phyloP scores from a whole-genome alignment of 2,329 filamentous ascomycete species.

The Nemania serpens region DNA sequence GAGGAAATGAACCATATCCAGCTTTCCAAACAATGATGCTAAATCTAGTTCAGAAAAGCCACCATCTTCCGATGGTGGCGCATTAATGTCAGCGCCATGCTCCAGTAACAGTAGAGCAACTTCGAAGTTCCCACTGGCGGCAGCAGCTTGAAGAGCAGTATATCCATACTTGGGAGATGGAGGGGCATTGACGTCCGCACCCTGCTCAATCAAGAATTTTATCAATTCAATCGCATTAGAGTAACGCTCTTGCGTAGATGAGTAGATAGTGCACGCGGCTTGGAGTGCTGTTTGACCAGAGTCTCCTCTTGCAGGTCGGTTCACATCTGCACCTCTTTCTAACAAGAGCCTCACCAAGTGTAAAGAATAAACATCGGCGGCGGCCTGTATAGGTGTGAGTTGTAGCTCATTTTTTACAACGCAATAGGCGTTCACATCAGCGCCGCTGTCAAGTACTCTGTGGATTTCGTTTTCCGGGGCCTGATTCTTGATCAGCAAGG shows the following conservation, averaged over 20 bases:
- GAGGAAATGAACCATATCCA: slow-evolving; percentile 30
- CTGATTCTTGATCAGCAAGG: not conserved
- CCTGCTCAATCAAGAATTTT: not conserved
- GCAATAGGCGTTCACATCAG: not conserved
- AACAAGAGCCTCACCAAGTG: slow-evolving; percentile 16
- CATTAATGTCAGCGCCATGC: slow-evolving; percentile 25
- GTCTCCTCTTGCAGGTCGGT: not conserved
- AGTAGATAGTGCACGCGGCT: not conserved
- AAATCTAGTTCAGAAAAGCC: slow-evolving; percentile 14
- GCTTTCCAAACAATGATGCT: not conserved
- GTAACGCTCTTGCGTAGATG: no score
- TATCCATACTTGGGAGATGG: not conserved
- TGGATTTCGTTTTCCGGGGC: not conserved
- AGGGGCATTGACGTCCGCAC: slow-evolving; percentile 9
- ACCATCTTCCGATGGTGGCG: not conserved
- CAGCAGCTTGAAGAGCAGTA: slow-evolving; percentile 25
- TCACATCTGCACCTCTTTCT: slow-evolving; percentile 23
- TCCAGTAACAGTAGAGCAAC: slow-evolving; percentile 22
- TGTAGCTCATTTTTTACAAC: not conserved
- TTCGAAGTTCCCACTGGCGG: slow-evolving; percentile 15
- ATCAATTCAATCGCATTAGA: not conserved
- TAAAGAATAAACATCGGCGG: not conserved
- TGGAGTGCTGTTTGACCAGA: slow-evolving; percentile 13
- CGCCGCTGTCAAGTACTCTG: not conserved
- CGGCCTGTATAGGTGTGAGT: not conserved